Evolutionary conservation across 2,329 filamentous ascomycete species (phyloP).

Genomic region (Stagonosporopsis cucurbitacearum): DNA sequence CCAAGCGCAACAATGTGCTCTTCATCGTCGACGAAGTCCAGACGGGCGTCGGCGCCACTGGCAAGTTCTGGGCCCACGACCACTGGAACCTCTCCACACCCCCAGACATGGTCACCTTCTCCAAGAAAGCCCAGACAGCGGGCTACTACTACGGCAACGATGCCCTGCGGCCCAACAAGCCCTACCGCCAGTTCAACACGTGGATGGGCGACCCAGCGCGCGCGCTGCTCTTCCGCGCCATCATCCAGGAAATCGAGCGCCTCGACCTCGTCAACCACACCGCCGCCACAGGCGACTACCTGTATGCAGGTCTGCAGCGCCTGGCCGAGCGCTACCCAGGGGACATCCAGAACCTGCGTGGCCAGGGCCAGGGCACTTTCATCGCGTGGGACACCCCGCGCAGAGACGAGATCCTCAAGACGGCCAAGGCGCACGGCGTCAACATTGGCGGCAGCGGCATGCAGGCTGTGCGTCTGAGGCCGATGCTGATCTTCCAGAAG

Average conservation of each 20-base stretch:
- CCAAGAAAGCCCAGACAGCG: slow-evolving; percentile 92
- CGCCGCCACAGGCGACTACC: slow-evolving; percentile 77
- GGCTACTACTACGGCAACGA: slow-evolving; percentile 90
- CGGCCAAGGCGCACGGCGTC: slow-evolving; percentile 79
- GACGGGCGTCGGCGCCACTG: slow-evolving; percentile 89
- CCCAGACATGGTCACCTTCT: slow-evolving; percentile 94
- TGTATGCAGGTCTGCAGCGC: slow-evolving; percentile 72
- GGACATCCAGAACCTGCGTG: slow-evolving; percentile 82
- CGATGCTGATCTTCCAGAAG: slow-evolving; percentile 93
- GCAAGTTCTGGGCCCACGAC: slow-evolving; percentile 96
- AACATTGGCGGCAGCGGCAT: slow-evolving; percentile 87
- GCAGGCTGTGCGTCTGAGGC: slow-evolving; percentile 77
- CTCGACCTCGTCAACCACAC: slow-evolving; percentile 82
- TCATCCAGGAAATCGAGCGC: slow-evolving; percentile 79
- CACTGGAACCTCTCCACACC: slow-evolving; percentile 84
- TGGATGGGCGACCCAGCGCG: slow-evolving; percentile 95
- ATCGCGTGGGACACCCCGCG: slow-evolving; percentile 88
- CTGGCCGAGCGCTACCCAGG: slow-evolving; percentile 75
- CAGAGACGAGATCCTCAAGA: slow-evolving; percentile 78
- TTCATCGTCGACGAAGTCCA: slow-evolving; percentile 95
- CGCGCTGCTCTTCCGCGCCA: slow-evolving; percentile 83
- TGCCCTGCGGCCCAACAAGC: slow-evolving; percentile 83
- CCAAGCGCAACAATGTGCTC: slow-evolving; percentile 76
- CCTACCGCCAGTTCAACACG: slow-evolving; percentile 96
- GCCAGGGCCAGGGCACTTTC: slow-evolving; percentile 88